A percentile compares a stretch with the other conserved stretches of the same genome.
These are phyloP conservation scores for Claviceps capensis DNA, from an alignment of 2,329 filamentous ascomycete genomes.

Conservation along the genomic window DNA sequence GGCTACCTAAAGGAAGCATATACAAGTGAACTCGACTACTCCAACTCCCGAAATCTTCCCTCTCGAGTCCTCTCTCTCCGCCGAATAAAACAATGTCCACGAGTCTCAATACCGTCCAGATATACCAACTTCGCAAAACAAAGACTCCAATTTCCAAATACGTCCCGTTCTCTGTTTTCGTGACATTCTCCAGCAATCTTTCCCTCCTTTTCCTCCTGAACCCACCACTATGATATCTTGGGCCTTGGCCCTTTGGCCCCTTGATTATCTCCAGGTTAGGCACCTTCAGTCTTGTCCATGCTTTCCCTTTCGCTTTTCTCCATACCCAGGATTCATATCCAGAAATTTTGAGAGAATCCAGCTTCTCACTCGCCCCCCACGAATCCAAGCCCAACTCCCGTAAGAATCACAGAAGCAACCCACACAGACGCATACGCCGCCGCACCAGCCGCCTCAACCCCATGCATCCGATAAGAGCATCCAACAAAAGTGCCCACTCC, in stretches of 20 bases:
- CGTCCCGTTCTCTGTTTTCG: neutral
- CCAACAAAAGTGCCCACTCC: slow-evolving; percentile 48
- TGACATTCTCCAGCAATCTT: neutral
- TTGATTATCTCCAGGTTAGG: too few relatives aligned
- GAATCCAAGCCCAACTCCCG: slow-evolving; percentile 40
- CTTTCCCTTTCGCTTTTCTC: neutral
- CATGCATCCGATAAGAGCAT: slow-evolving; percentile 51
- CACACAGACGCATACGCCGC: slow-evolving; percentile 61
- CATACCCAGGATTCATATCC: neutral
- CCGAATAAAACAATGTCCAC: neutral
- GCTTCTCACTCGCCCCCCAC: slow-evolving; percentile 29
- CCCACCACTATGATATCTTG: too few relatives aligned
- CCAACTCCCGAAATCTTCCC: neutral
- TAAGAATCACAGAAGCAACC: slow-evolving; percentile 49
- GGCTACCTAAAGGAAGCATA: neutral
- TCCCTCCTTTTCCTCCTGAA: neutral
- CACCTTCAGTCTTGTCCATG: too few relatives aligned
- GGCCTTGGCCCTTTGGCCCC: too few relatives aligned
- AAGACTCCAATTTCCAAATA: neutral
- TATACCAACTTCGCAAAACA: neutral
- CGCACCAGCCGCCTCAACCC: slow-evolving; percentile 58
- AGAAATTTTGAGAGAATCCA: neutral
- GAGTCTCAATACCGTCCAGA: neutral
- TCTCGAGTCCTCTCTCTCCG: neutral
- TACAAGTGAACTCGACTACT: neutral